Evolutionary conservation across 495 filamentous ascomycete species (phyloP).

Genomic region (Pyrenula aspistea): DNA sequence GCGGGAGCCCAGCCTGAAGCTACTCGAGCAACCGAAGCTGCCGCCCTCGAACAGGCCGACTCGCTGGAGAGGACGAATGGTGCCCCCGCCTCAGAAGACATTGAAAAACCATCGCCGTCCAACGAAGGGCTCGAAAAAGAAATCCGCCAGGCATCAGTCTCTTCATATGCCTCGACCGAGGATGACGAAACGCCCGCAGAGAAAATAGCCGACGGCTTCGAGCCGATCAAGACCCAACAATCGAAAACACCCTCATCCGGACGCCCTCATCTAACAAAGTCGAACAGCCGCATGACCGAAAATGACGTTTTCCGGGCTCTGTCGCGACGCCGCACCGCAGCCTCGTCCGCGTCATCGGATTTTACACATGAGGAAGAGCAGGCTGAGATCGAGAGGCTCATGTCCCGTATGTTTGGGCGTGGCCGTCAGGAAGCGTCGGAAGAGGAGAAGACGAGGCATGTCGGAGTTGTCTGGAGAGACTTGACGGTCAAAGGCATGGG

Average conservation of each 20-base stretch:
- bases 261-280: neutral
- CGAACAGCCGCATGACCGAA: constrained; percentile 20
- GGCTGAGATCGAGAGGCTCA: constrained; percentile 43
- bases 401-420: constrained; percentile 54
- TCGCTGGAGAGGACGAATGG: neutral
- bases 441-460: constrained; percentile 49
- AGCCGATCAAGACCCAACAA: neutral
- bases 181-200: neutral
- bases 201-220: neutral
- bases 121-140: neutral
- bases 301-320: constrained; percentile 37
- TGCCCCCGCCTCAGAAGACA: neutral
- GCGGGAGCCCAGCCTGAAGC: neutral
- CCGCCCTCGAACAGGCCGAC: neutral
- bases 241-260: neutral
- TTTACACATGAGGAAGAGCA: constrained; percentile 33
- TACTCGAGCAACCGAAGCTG: neutral
- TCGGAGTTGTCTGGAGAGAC: constrained; percentile 48
- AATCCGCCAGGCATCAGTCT: neutral
- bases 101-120: neutral
- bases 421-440: constrained; percentile 48
- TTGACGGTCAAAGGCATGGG: constrained; percentile 57
- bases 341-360: constrained; percentile 21
- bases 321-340: constrained; percentile 33
- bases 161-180: neutral